phyloP scores from a whole-genome alignment of 257 asterid genomes.

The Lycium barbarum region DNA sequence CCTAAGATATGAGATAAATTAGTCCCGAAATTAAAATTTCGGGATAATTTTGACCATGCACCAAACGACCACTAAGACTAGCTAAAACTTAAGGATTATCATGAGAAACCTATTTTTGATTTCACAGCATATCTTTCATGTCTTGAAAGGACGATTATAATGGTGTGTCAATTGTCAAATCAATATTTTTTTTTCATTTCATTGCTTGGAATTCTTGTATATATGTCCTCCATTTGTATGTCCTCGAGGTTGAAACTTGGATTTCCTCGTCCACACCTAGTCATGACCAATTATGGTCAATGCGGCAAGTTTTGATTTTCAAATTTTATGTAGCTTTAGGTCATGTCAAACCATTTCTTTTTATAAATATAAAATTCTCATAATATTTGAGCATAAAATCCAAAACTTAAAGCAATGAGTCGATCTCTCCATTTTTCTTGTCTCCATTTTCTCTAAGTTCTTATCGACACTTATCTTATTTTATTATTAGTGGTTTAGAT shows the following conservation, averaged over 20 bases:
- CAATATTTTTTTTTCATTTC: neutral
- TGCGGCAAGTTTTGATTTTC: neutral
- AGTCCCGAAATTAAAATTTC: no score
- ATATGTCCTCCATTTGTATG: neutral
- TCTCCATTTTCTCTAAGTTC: no score
- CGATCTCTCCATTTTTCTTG: no score
- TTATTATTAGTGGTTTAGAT: no score
- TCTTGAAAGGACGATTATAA: neutral
- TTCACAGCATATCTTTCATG: slow-evolving; percentile 1
- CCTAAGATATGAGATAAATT: no score
- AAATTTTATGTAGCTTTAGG: neutral
- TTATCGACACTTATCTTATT: no score
- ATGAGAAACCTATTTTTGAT: neutral
- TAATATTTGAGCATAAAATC: no score
- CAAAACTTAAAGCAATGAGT: no score
- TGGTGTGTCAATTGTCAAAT: slow-evolving; percentile 15
- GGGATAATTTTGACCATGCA: no score
- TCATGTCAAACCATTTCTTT: neutral
- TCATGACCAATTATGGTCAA: neutral
- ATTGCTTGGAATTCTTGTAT: neutral
- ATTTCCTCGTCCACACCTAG: neutral
- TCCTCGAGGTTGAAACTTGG: neutral
- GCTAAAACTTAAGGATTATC: slow-evolving; percentile 18
- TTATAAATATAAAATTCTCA: no score
- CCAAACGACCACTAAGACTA: no score